These are phyloP conservation scores for Pseudogymnoascus pannorum DNA, from an alignment of 2,329 filamentous ascomycete genomes.

Conservation along the genomic window DNA sequence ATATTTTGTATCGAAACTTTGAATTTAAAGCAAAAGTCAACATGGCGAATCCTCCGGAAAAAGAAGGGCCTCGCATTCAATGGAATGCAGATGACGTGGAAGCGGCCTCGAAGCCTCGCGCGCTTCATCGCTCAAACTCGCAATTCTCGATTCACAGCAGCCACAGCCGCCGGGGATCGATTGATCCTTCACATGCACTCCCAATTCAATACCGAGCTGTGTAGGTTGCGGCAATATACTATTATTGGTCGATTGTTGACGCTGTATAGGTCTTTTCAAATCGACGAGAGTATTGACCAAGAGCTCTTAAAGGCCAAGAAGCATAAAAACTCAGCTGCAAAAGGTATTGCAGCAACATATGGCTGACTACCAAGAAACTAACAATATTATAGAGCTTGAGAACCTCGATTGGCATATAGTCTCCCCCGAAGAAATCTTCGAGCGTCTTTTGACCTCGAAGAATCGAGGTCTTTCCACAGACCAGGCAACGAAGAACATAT, in stretches of 20 bases:
- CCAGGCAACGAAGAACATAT: slow-evolving; percentile 46
- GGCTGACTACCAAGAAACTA: slow-evolving; percentile 11
- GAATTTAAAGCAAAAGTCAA: background rate
- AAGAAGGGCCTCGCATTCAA: slow-evolving; percentile 18
- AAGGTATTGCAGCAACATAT: slow-evolving; percentile 29
- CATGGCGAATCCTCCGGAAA: background rate
- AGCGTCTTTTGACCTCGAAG: slow-evolving; percentile 49
- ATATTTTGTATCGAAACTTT: background rate
- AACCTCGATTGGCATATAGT: slow-evolving; percentile 63
- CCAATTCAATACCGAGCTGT: slow-evolving; percentile 50
- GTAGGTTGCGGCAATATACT: slow-evolving; percentile 25
- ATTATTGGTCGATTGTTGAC: background rate
- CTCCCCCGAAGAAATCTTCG: slow-evolving; percentile 48
- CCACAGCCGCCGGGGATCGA: slow-evolving; percentile 25
- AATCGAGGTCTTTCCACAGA: slow-evolving; percentile 52
- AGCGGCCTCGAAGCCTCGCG: slow-evolving; percentile 15
- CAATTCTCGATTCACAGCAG: slow-evolving; percentile 23
- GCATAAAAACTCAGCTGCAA: slow-evolving; percentile 38
- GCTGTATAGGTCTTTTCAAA: slow-evolving; percentile 38
- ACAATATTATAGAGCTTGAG: slow-evolving; percentile 43
- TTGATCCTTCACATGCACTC: slow-evolving; percentile 37
- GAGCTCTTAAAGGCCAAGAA: slow-evolving; percentile 35
- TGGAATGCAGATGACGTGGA: slow-evolving; percentile 22
- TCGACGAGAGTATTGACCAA: slow-evolving; percentile 46
- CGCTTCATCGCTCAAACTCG: slow-evolving; percentile 23